A percentile compares a stretch with the other conserved stretches of the same genome.
phyloP scores from a whole-genome alignment of 108 stramenopile genomes.

The Fragilariopsis cylindrus region DNA sequence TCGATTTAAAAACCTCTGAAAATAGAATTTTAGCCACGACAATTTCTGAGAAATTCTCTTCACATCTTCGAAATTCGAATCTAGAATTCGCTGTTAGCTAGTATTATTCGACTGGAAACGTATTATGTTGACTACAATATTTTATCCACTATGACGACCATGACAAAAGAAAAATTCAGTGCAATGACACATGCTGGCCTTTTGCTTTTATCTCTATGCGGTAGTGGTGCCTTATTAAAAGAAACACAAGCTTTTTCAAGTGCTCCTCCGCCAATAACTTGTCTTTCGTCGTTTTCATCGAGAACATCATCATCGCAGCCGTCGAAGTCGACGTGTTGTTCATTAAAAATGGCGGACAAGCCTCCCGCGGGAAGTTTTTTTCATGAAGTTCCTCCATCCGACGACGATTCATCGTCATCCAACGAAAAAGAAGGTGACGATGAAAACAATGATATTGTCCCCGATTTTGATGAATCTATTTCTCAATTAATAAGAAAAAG shows the following conservation, averaged over 20 bases:
- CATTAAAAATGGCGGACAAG: neutral
- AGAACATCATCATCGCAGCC: neutral
- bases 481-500: constrained; percentile 36
- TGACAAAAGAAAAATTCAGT: too few relatives aligned
- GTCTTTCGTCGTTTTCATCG: neutral
- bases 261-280: neutral
- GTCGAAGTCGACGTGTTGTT: neutral
- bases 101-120: too few relatives aligned
- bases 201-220: constrained; percentile 4
- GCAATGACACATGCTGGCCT: neutral
- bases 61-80: too few relatives aligned
- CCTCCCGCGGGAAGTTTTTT: constrained; percentile 58
- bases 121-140: too few relatives aligned
- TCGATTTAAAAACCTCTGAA: too few relatives aligned
- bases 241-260: neutral
- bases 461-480: constrained; percentile 29
- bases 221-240: neutral
- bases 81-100: too few relatives aligned
- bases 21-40: too few relatives aligned
- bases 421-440: constrained; percentile 17
- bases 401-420: constrained; percentile 14
- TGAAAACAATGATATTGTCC: neutral
- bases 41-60: too few relatives aligned
- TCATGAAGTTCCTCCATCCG: constrained; percentile 48
- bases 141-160: too few relatives aligned